These are phyloP conservation scores for Kwoniella dejecticola DNA, from an alignment of 768 basidiomycete species.

Conservation along the genomic window DNA sequence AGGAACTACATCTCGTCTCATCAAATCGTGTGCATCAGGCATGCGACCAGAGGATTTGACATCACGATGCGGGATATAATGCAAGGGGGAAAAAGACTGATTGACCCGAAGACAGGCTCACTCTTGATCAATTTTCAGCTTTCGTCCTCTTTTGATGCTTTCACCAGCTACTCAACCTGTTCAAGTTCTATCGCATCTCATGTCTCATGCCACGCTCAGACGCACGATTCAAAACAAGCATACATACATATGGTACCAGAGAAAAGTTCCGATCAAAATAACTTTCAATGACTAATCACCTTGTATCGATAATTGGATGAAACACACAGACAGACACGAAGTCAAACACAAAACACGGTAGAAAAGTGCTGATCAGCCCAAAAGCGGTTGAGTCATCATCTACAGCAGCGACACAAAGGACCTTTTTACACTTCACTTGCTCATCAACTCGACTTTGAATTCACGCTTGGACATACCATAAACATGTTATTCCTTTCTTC, in stretches of 20 bases:
- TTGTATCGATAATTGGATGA: not conserved
- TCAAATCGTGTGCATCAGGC: not conserved
- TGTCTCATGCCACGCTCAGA: not conserved
- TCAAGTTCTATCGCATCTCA: no score
- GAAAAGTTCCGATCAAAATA: slow-evolving; percentile 7
- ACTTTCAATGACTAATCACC: slow-evolving; percentile 1
- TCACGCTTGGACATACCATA: slow-evolving; percentile 7
- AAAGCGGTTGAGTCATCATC: not conserved
- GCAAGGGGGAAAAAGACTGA: no score
- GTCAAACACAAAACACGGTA: not conserved
- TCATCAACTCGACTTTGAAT: not conserved
- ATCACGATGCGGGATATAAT: no score
- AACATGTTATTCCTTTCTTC: not conserved
- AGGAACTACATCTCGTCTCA: not conserved
- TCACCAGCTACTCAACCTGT: no score
- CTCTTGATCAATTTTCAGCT: no score
- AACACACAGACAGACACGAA: slow-evolving; percentile 2
- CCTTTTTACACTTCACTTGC: slow-evolving; percentile 22
- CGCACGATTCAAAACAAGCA: not conserved
- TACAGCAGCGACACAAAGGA: slow-evolving; percentile 3
- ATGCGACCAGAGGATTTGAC: no score
- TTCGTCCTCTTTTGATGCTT: no score
- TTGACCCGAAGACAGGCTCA: no score
- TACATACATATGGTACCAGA: not conserved
- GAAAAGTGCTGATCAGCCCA: not conserved